Evolutionary conservation across 176 grass and related monocot species (phyloP), one percentile per base, ranked within the genome.

Genomic region (Oryza longistaminata): DNA sequence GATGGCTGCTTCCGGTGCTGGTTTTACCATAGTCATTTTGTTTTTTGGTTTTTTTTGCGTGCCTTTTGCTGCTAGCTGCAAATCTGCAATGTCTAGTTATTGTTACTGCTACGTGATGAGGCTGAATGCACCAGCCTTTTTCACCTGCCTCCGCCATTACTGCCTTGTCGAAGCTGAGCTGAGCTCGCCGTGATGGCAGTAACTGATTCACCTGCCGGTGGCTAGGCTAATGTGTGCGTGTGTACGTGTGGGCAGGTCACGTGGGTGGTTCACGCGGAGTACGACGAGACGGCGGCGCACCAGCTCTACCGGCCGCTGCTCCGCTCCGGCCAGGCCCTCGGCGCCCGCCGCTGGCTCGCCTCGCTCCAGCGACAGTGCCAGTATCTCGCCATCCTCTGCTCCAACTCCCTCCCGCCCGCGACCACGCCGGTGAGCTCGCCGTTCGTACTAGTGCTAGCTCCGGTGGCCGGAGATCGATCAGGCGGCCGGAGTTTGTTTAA

Each of bases 251-350:
- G 10, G 58, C 80, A 94, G 92, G 87, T 94, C 81, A 92, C 90
- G 16, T 94, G 93, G 90, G 90, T 94, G 69, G 85, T 88, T 77
- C 93, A 94, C 82, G 78, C 93, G 5, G 93, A 92, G 85, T 94
- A 86, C 74, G 90, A 94, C 71, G 93, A 94, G 81, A 8, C 77
- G 11, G 85, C 55, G 70, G 90, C 85, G 82, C 87, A 94, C 82
- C 90, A 77, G 25, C 90, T 94, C 39, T 94, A 92, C 85, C 90
- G 85, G 1, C 90, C 82, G 58, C 75, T 94, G 82, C 79, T 94
- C 55, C 87, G 79, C 15, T 94, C 93, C 78, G 93, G 93, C 52
- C 81, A 85, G 78, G 93, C 93, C 7, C 85, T 94, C 11, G 93
- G 93, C 70, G 93, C 90, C 31, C 82, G 85, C 69, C 90, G 90